A percentile compares a stretch with the other conserved stretches of the same genome.
These are phyloP conservation scores for Chiua virens DNA, from an alignment of 768 basidiomycete genomes.

Conservation along the genomic window DNA sequence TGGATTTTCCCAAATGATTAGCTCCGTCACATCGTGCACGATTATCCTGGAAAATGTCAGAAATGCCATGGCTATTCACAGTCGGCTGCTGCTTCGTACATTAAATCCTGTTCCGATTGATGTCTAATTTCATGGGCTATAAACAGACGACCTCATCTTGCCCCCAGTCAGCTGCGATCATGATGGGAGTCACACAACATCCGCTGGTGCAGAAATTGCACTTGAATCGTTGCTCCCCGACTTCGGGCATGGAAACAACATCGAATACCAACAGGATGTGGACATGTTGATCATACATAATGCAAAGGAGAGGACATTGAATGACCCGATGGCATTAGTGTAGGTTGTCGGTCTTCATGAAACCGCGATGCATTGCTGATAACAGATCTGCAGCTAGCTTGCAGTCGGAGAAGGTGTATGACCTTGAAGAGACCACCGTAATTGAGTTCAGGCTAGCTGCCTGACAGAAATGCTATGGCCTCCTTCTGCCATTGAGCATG, in stretches of 20 bases:
- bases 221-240: slow-evolving; percentile 49
- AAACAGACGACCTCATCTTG: slow-evolving; percentile 26
- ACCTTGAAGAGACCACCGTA: slow-evolving; percentile 27
- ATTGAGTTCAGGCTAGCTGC: slow-evolving; percentile 22
- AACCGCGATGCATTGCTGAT: not conserved
- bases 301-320: slow-evolving; percentile 42
- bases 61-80: slow-evolving; percentile 28
- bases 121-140: not conserved
- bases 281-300: slow-evolving; percentile 46
- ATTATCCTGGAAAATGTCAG: slow-evolving; percentile 33
- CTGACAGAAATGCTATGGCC: slow-evolving; percentile 3
- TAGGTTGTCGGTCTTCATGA: not conserved
- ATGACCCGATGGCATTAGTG: slow-evolving; percentile 40
- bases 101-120: not conserved
- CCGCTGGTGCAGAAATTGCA: slow-evolving; percentile 33
- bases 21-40: slow-evolving; percentile 32
- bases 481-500: too few relatives aligned
- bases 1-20: not conserved
- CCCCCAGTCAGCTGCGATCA: slow-evolving; percentile 9
- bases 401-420: slow-evolving; percentile 25
- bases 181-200: not conserved
- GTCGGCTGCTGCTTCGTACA: slow-evolving; percentile 35
- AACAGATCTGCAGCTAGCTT: slow-evolving; percentile 18
- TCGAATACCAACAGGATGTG: slow-evolving; percentile 45
- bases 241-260: slow-evolving; percentile 42